Conservation (phyloP, 2,329 filamentous ascomycete genomes). For the Incumbomyces lentus region DNA sequence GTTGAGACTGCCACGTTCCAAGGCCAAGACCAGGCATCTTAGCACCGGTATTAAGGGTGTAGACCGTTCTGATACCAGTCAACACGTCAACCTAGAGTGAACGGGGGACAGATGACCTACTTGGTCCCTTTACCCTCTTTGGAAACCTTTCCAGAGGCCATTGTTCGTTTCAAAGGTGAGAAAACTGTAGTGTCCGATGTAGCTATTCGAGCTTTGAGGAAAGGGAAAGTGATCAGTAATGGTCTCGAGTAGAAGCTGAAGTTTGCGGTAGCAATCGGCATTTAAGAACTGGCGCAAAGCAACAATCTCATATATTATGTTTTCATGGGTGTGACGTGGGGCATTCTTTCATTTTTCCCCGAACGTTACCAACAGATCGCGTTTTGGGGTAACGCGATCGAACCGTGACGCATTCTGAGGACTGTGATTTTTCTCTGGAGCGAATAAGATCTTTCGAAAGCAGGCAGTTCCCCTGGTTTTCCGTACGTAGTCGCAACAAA, state of each 20-base stretch:
- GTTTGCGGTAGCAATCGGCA: not conserved
- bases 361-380: no score
- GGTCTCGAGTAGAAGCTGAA: not conserved
- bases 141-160: slow-evolving; percentile 1
- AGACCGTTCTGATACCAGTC: slow-evolving; percentile 13
- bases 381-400: no score
- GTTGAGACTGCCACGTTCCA: slow-evolving; percentile 68
- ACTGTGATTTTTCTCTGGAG: no score
- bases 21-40: slow-evolving; percentile 54
- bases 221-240: not conserved
- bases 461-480: no score
- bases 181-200: not conserved
- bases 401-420: no score
- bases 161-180: not conserved
- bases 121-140: slow-evolving; percentile 8
- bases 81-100: not conserved
- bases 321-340: no score
- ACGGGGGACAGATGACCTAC: not conserved
- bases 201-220: not conserved
- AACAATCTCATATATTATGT: no score
- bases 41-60: slow-evolving; percentile 30
- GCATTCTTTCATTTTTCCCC: no score
- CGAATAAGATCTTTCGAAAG: no score
- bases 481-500: no score
- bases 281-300: not conserved